Conservation (phyloP, 192 early-diverging fungal genomes). For the Entophlyctis luteolus region DNA sequence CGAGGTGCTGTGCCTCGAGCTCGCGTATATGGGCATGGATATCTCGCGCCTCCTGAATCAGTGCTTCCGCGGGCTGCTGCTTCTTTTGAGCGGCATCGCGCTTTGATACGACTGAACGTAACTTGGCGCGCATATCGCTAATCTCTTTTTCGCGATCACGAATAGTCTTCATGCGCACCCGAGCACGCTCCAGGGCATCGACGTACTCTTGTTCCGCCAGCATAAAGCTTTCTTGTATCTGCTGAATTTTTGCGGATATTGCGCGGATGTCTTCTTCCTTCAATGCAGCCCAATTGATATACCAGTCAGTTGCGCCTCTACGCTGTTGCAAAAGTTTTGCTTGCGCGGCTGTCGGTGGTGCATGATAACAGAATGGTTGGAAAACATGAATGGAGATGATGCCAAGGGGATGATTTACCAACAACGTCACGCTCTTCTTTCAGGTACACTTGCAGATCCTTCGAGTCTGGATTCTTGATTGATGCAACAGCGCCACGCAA, state of each 20-base stretch:
- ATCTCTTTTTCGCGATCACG: constrained; percentile 24
- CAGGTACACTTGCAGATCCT: constrained; percentile 9
- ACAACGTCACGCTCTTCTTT: constrained; percentile 31
- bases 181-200: constrained; percentile 11
- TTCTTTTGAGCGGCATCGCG: constrained; percentile 22
- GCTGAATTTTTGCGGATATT: constrained; percentile 1
- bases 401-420: no score
- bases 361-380: no score
- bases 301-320: background rate
- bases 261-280: constrained; percentile 24
- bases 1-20: constrained; percentile 23
- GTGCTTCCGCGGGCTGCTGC: constrained; percentile 1
- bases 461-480: constrained; percentile 9
- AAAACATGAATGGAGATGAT: no score
- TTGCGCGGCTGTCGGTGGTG: background rate
- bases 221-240: constrained; percentile 6
- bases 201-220: constrained; percentile 12
- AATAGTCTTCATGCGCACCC: constrained; percentile 20
- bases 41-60: constrained; percentile 6
- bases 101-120: background rate
- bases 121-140: background rate
- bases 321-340: background rate
- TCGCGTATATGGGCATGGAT: constrained; percentile 10
- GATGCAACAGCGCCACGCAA: background rate
- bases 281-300: constrained; percentile 1